Base-by-base conservation (phyloP, 257 asterid genomes). In the Leonotis leonurus region DNA sequence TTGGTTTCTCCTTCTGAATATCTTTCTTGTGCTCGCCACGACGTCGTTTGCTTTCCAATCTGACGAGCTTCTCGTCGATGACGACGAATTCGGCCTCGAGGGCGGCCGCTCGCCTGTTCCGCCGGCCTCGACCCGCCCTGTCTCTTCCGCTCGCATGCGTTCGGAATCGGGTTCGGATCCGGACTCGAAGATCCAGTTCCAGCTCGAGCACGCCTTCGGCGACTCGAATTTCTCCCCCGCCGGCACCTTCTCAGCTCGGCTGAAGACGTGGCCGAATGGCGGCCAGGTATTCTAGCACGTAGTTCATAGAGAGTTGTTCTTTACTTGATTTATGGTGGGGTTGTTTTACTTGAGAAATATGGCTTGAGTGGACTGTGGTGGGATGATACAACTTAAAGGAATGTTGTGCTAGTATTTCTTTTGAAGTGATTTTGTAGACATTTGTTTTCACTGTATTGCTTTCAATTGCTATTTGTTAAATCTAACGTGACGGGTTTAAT, bases 121-220 rank as follows among this genome's bases (percentile, higher is more conserved):
- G 17, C 56, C 58, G 1, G 8, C 55, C 53, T 30, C 67, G 27
- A 40, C 74, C 69, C 79, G 74, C 6, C 72, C 87, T 50, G 64
- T 36, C 43, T 73, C 77, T 27, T 0, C 93, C 9, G 4, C 56
- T n/a, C 80, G 94, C 37, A 81, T 49, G 76, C 75, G 72, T 20
- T 63, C 83, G n/a, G 79, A 78, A 0, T 69, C 83, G 18, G 83
- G 53, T 62, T 61, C 85, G 57, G 98, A 90, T 69, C 76, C 72
- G 30, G 95, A 89, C 70, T 89, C 97, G 40, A 89, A 87, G 73
- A 43, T 93, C 61, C 95, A 89, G 75, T 83, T 93, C 75, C 9
- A 76, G 6, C 84, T 93, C 24, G 96, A 93, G 48, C 99, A 93
- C 72, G 89, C 97, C 55, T 93, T 93, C 48, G 97, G 96, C 8